These are phyloP conservation scores for Aureobasidium sp. DNA, from an alignment of 2,329 filamentous ascomycete genomes.

Conservation along the genomic window DNA sequence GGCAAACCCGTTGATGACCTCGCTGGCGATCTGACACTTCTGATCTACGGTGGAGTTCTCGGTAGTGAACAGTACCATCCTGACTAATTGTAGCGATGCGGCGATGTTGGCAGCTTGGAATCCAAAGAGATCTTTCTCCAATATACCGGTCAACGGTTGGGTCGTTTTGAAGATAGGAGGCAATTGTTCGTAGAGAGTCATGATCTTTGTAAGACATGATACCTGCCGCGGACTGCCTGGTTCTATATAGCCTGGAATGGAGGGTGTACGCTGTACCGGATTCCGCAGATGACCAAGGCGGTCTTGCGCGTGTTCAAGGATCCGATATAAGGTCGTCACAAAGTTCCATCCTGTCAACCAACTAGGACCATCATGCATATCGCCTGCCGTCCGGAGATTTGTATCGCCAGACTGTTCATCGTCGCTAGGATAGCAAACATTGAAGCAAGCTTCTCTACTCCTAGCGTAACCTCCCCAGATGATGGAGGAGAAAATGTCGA, in stretches of 20 bases:
- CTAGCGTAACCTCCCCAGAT: conserved; percentile 55
- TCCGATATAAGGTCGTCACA: conserved; percentile 60
- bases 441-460: conserved; percentile 49
- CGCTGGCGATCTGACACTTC: conserved; percentile 52
- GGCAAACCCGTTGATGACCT: conserved; percentile 49
- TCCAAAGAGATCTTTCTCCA: conserved; percentile 43
- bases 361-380: conserved; percentile 25
- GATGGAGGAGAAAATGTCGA: conserved; percentile 60
- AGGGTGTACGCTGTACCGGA: conserved; percentile 25
- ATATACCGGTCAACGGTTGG: conserved; percentile 6
- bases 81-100: conserved; percentile 53
- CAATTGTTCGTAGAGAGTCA: conserved; percentile 17
- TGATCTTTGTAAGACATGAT: conserved; percentile 15
- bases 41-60: conserved; percentile 37
- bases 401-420: conserved; percentile 41
- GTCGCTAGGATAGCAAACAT: conserved; percentile 52
- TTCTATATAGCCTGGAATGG: background rate
- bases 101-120: conserved; percentile 60
- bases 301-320: conserved; percentile 51
- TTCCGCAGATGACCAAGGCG: conserved; percentile 21
- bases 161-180: conserved; percentile 20
- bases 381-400: conserved; percentile 30
- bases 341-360: conserved; percentile 65
- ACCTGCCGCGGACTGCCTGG: background rate
- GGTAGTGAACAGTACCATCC: conserved; percentile 46